Base-by-base conservation (phyloP, 495 filamentous ascomycete genomes). In the Choiromyces venosus region DNA sequence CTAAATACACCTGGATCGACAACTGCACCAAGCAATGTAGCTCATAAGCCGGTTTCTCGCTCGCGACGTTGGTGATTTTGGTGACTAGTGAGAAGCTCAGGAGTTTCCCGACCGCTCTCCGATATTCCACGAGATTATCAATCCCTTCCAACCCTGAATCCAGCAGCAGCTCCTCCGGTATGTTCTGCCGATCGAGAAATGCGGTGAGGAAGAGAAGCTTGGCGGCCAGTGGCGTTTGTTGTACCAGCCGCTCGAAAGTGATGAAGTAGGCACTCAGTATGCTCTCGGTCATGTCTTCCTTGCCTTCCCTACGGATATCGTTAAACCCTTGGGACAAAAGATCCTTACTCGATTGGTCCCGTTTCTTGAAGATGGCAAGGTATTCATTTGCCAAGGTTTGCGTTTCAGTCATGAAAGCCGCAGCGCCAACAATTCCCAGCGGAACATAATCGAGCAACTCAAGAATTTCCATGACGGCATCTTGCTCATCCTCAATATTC, bases 251-350 rank as follows among this genome's bases (percentile, higher is more conserved):
- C 12, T 84, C 78, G 73, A 86, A 86, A 0, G 84, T 85, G 19
- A 86, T 78, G 70, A 82, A 69, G 84, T 83, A 87, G 35, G 84
- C 85, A 4, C 78, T 82, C 18, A 84, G 76, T 5, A 86, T 75
- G 5, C 84, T 80, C 71, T 85, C 78, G 0, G 67, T 37, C n/a
- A n/a, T 42, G 40, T 42, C 40, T 42, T 42, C 40, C 44, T 85
- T 37, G 35, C 35, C 35, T 14, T 35, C 82, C 46, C 85, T 78
- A 19, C 73, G 67, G 33, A 78, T 33, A 68, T 81, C 79, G 19
- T 39, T 52, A 33, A 75, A 71, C 7, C 71, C 44, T 37, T 74
- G 38, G 21, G 65, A 66, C 25, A 79, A 69, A 21, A 81, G 68
- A 42, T 42, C 14, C 40, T 42, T 42, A 42, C 40, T 42, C 40